Evolutionary conservation across 768 basidiomycete species (phyloP).

Genomic region (Hydnomerulius pinastri): DNA sequence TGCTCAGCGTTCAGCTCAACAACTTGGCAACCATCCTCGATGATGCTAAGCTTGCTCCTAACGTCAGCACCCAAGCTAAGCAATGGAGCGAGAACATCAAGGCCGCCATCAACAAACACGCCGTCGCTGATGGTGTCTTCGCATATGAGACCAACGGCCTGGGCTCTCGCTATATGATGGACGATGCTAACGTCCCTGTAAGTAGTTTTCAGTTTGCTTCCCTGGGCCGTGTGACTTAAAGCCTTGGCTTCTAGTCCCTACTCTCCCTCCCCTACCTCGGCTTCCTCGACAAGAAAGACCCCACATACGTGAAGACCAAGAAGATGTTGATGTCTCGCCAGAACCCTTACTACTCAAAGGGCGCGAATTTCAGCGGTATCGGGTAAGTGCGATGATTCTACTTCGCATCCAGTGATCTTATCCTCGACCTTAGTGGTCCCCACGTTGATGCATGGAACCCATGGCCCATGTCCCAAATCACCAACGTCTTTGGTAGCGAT

Average conservation of each 20-base stretch:
- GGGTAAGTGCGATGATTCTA: conserved; percentile 48
- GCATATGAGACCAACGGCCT: conserved; percentile 81
- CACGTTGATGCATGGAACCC: conserved; percentile 74
- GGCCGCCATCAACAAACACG: conserved; percentile 62
- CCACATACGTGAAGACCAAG: conserved; percentile 65
- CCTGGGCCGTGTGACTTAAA: neutral
- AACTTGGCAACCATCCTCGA: conserved; percentile 65
- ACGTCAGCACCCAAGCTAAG: conserved; percentile 55
- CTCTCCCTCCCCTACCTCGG: conserved; percentile 79
- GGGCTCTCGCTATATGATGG: conserved; percentile 77
- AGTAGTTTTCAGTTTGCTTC: conserved; percentile 21
- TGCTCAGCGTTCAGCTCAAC: conserved; percentile 73
- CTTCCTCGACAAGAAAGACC: conserved; percentile 61
- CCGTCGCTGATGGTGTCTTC: conserved; percentile 66
- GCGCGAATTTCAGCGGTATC: conserved; percentile 64
- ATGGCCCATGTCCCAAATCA: conserved; percentile 85
- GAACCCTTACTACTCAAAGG: conserved; percentile 73
- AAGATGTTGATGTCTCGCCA: conserved; percentile 57
- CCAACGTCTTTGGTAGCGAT: conserved; percentile 73
- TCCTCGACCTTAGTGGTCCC: conserved; percentile 53
- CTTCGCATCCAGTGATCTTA: neutral
- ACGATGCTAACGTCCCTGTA: conserved; percentile 84
- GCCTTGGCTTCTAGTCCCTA: conserved; percentile 52
- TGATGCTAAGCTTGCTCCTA: conserved; percentile 43
- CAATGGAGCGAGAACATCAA: conserved; percentile 59